phyloP scores from a whole-genome alignment of 805 yeast species.

The Sugiyamaella smithiae region DNA sequence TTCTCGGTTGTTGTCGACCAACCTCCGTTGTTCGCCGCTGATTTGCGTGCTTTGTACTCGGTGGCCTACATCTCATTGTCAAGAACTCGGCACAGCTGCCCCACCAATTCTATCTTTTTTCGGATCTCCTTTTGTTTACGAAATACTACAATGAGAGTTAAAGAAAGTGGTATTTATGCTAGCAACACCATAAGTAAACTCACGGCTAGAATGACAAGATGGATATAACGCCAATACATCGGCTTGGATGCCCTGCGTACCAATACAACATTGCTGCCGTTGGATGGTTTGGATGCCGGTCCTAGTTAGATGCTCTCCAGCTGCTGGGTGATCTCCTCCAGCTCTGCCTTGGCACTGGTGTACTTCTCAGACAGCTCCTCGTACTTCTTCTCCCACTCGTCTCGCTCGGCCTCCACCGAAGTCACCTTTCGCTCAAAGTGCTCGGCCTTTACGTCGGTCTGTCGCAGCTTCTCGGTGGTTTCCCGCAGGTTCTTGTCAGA shows the following conservation, averaged over 20 bases:
- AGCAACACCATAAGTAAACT: conserved; percentile 4
- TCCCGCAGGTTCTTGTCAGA: conserved; percentile 89
- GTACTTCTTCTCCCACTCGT: conserved; percentile 82
- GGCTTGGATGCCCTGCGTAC: not conserved
- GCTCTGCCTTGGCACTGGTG: conserved; percentile 82
- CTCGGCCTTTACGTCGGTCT: conserved; percentile 93
- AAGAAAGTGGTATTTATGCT: too few species aligned
- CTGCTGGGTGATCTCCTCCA: conserved; percentile 95
- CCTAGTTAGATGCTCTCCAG: conserved; percentile 57
- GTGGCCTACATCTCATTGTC: too few species aligned
- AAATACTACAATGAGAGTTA: too few species aligned
- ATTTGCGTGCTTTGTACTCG: too few species aligned
- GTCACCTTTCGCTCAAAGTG: conserved; percentile 92
- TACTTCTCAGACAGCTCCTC: conserved; percentile 85
- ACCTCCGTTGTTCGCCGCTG: too few species aligned
- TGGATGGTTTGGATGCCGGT: not conserved
- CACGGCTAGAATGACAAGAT: not conserved
- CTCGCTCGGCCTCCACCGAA: conserved; percentile 89
- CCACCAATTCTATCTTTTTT: too few species aligned
- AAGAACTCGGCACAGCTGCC: too few species aligned
- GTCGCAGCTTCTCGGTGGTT: conserved; percentile 90
- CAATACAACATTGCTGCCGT: not conserved
- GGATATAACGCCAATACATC: not conserved
- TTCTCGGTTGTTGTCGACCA: too few species aligned
- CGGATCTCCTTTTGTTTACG: too few species aligned